Conservation (phyloP, 1,284 basidiomycete genomes). For the Apiotrichum mycotoxinovorans region DNA sequence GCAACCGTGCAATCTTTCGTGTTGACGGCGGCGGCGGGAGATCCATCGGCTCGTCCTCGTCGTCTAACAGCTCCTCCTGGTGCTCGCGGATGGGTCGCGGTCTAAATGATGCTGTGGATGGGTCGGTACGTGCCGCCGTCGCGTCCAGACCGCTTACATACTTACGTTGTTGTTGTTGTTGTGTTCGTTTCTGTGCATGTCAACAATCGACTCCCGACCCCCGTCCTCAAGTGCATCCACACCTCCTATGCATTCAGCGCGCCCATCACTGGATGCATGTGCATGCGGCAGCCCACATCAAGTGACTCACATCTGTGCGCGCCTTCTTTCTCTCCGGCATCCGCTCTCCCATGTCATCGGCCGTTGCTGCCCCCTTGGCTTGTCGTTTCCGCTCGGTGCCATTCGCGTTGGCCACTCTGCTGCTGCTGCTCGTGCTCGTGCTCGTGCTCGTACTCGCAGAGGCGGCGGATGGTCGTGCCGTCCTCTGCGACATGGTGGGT, state of each 20-base stretch:
- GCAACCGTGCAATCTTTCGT: conserved; percentile 36
- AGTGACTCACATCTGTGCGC: background rate
- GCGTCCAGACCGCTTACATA: too few species aligned
- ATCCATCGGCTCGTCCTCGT: conserved; percentile 17
- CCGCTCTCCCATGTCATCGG: background rate
- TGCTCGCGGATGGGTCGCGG: conserved; percentile 4
- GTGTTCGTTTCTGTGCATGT: background rate
- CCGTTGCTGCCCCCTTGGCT: background rate
- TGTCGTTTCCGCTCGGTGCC: background rate
- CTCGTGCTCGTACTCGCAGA: too few species aligned
- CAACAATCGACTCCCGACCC: background rate
- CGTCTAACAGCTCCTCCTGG: conserved; percentile 1
- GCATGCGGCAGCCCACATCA: background rate
- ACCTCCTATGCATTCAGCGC: background rate
- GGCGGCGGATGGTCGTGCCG: background rate
- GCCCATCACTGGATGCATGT: too few species aligned
- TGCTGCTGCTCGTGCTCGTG: background rate
- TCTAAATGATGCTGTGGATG: conserved; percentile 8
- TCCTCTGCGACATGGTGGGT: background rate
- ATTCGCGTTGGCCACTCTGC: conserved; percentile 2
- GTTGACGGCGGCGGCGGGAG: conserved; percentile 42
- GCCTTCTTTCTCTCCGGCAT: conserved; percentile 1
- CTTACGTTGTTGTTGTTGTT: background rate
- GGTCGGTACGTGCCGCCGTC: background rate
- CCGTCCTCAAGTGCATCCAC: background rate